Evolutionary conservation across 768 basidiomycete genomes (phyloP).

Genomic region (Albatrellus ellisii): DNA sequence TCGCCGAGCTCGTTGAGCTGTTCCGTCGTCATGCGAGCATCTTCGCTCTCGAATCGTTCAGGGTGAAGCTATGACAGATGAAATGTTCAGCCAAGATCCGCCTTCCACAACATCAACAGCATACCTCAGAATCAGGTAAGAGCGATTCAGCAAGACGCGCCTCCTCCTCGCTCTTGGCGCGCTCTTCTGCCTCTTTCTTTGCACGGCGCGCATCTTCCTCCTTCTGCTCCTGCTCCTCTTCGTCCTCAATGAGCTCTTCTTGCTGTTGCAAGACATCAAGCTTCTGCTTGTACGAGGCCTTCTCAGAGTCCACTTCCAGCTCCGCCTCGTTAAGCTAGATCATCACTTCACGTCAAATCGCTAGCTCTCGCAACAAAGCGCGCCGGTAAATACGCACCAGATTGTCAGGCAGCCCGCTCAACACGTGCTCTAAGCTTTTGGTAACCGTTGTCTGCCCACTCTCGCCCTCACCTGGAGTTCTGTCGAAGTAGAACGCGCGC

Average conservation of each 20-base stretch:
- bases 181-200: slow-evolving; percentile 67
- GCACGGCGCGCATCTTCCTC: slow-evolving; percentile 86
- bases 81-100: background rate
- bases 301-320: slow-evolving; percentile 87
- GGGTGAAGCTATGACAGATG: slow-evolving; percentile 39
- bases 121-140: slow-evolving; percentile 83
- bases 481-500: slow-evolving; percentile 89
- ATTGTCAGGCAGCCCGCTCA: slow-evolving; percentile 89
- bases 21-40: slow-evolving; percentile 94
- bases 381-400: slow-evolving; percentile 61
- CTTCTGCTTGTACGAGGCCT: slow-evolving; percentile 95
- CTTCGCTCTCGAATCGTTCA: slow-evolving; percentile 37
- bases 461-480: slow-evolving; percentile 55
- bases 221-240: slow-evolving; percentile 95
- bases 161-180: slow-evolving; percentile 41
- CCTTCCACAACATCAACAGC: slow-evolving; percentile 5
- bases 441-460: slow-evolving; percentile 78
- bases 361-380: too few relatives aligned
- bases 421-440: slow-evolving; percentile 73
- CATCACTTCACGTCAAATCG: slow-evolving; percentile 2
- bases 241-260: slow-evolving; percentile 98
- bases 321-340: slow-evolving; percentile 90
- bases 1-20: slow-evolving; percentile 91
- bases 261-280: slow-evolving; percentile 96
- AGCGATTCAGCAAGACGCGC: slow-evolving; percentile 68